A percentile compares a stretch with the other conserved stretches of the same genome.
Conservation (phyloP, 2,329 filamentous ascomycete species). For the Aspergillus hortae region DNA sequence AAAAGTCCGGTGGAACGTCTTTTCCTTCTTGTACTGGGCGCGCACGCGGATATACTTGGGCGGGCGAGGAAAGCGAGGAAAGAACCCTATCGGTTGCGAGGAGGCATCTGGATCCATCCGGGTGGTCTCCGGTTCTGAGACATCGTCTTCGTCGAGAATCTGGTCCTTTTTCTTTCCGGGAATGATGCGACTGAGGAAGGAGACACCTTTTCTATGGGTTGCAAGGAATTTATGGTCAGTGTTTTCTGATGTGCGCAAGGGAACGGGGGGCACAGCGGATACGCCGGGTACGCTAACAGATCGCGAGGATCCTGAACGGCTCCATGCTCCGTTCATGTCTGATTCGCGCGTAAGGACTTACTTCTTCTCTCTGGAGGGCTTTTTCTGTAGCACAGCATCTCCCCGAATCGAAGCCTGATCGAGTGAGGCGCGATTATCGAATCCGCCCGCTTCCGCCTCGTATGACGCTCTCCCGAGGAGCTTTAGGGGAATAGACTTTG, state of each 20-base stretch:
- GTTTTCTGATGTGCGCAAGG: neutral
- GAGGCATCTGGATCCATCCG: constrained; percentile 78
- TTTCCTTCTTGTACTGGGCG: constrained; percentile 72
- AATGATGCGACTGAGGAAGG: constrained; percentile 84
- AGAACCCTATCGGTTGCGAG: constrained; percentile 74
- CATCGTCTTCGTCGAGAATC: constrained; percentile 52
- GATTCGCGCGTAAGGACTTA: constrained; percentile 37
- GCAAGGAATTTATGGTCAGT: neutral
- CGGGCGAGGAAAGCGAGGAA: constrained; percentile 82
- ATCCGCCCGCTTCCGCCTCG: constrained; percentile 39
- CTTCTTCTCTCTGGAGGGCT: constrained; percentile 60
- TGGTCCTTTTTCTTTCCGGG: constrained; percentile 68
- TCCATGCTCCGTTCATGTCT: no score
- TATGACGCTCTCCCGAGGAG: constrained; percentile 37
- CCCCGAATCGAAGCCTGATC: constrained; percentile 28
- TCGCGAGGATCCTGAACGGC: no score
- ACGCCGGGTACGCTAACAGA: no score
- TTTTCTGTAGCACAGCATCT: constrained; percentile 32
- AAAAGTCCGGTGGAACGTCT: constrained; percentile 83
- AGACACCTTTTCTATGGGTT: constrained; percentile 70
- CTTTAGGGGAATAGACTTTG: constrained; percentile 52
- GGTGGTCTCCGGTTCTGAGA: constrained; percentile 66
- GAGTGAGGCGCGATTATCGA: constrained; percentile 27
- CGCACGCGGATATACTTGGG: constrained; percentile 87
- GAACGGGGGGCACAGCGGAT: no score